Evolutionary conservation across 768 basidiomycete species (phyloP), one percentile per base, ranked within the genome.

Genomic region (Collybiopsis confluens): DNA sequence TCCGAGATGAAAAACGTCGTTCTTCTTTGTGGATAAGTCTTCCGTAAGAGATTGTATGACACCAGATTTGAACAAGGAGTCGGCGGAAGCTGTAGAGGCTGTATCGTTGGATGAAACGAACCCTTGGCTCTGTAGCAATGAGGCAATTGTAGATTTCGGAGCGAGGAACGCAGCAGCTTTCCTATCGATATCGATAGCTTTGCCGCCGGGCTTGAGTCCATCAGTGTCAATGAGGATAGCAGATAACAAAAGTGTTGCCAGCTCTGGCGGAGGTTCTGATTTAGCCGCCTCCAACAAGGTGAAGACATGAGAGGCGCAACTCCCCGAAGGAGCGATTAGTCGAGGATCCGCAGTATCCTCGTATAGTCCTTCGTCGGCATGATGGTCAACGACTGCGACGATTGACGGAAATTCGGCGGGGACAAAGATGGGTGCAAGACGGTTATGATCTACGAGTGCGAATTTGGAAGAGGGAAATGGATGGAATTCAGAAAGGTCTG

Each of bases 321-420:
- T 92, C 2, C 96, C 97, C 0, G 78, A 79, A 0, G 86, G 82
- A 1, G 69, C 65, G 49, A 98, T 76, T 53, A 82, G 68, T 20
- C 95, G 81, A 2, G 89, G 87, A n/a, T 77, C 68, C 0, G 83
- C 83, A 1, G 73, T 79, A 50, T 80, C 76, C 4, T 65, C 67
- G 66, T 97, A 80, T 1, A 76, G 67, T 0, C 77, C 74, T 62
- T 98, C 95, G 66, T 99, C 96, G 15, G 76, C 83, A 63, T 98
- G 94, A 64, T 99, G 96, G 66, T 99, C 97, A 24, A 98, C 71
- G 50, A 98, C 74, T 2, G 88, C 85, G 9, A 98, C 91, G n/a
- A 70, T 68, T 0, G 74, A 69, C 33, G 66, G 63, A 0, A 74
- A 68, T 56, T 74, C 75, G 37, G 70, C 64, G 2, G 56, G 36